phyloP scores from a whole-genome alignment of 192 early-diverging fungal species.

The Backusella westeae region DNA sequence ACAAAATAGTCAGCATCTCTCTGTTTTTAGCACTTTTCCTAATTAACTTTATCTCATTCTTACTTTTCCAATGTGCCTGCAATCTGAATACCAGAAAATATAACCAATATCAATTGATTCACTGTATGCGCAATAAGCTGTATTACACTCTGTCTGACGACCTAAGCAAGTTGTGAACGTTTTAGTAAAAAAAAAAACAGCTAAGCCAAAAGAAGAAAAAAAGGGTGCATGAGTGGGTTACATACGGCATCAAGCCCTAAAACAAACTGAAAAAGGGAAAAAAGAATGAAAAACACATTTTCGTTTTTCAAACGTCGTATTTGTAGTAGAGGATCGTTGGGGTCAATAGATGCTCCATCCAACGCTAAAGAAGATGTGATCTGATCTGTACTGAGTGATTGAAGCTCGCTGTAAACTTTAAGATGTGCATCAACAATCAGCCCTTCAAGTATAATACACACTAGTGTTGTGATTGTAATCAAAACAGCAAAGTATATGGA shows the following conservation, averaged over 20 bases:
- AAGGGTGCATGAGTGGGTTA: not conserved
- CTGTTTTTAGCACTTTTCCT: not conserved
- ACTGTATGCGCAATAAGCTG: slow-evolving; percentile 18
- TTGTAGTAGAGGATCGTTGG: not conserved
- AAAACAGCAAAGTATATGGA: slow-evolving; percentile 5
- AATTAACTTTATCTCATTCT: not conserved
- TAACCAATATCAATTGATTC: slow-evolving; percentile 3
- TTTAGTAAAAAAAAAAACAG: not conserved
- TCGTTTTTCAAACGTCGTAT: slow-evolving; percentile 15
- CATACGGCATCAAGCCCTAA: slow-evolving; percentile 23
- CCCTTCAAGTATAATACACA: slow-evolving; percentile 14
- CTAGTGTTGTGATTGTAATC: slow-evolving; percentile 7
- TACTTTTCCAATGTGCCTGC: slow-evolving; percentile 17
- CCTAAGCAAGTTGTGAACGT: not conserved
- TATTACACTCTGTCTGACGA: slow-evolving; percentile 21
- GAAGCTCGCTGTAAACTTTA: not conserved
- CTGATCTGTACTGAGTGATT: not conserved
- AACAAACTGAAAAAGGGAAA: slow-evolving; percentile 15
- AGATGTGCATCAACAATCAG: slow-evolving; percentile 11
- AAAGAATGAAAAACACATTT: slow-evolving; percentile 23
- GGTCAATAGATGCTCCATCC: not conserved
- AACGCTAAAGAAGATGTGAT: not conserved
- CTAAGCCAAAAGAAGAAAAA: not conserved
- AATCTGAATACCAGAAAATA: slow-evolving; percentile 20
- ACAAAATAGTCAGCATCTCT: not conserved